Base-by-base conservation (phyloP, 1,139 yeast genomes). In the Kodamaea plutei region DNA sequence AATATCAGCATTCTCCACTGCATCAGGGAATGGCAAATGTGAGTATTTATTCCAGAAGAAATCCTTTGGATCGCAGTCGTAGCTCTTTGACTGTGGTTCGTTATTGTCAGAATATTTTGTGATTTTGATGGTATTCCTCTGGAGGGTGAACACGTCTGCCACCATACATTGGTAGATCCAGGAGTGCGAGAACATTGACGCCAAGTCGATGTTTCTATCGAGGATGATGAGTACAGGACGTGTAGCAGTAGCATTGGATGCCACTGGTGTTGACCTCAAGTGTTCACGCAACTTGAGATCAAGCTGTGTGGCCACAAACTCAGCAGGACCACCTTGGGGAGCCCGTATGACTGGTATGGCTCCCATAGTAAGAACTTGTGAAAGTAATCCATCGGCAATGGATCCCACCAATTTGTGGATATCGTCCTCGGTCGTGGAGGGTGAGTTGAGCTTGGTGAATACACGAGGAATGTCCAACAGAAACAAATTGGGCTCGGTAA, bases 161-260 rank as follows among this genome's bases (percentile, higher is more conserved):
- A 91, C 94, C 76, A 91, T 80, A 48, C 96, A 88, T 61, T 91
- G 96, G 54, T 91, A 91, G 31, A 94, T 88, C 97, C 98, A 89
- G 5, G 96, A 87, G 57, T 91, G 99, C 2, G 93, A 76, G 54
- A 93, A 80, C 97, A 91, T 89, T 16, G 95, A 82, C 2, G 91
- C 81, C 40, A 93, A 67, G 57, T 93, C 97, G 38, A 91, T 71
- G 48, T 84, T 85, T 53, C 99, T 74, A 56, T 91, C 99, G 36
- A 89, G 62, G 32, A 91, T 61, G 22, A 93, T 70, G 47, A 91
- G 66, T 10, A 91, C 96, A 4, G 85, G 77, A 39, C 95, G 68
- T 38, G 76, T 80, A 11, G 23, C 26, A n/a, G 34, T 20, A 15
- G 25, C 17, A 6, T 20, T 19, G 8, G 32, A 11, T 43, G 50